Base-by-base conservation (phyloP, 306 rosid species). In the Argentina anserina region DNA sequence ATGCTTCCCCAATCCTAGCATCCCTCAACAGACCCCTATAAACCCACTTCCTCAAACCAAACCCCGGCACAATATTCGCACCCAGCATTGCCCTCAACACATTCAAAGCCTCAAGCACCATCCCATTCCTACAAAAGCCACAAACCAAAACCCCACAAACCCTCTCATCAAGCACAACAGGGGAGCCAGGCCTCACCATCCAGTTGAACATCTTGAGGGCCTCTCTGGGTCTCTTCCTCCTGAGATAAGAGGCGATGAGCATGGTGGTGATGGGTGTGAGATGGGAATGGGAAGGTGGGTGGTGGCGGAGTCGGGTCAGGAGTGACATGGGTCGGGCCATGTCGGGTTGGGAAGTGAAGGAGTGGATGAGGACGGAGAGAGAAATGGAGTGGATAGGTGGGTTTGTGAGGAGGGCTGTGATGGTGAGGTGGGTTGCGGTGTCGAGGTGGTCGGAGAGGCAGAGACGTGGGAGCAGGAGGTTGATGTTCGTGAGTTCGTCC, bases 401-500 rank as follows among this genome's bases (percentile, higher is more conserved):
- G 75, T 83, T 68, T 12, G 84, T 26, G 77, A 85, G 83, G 62
- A 89, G 85, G 37, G 87, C 83, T 15, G 87, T 63, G 74, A 72
- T 42, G 23, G 85, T 69, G 63, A 89, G 88, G 58, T 74, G 72
- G 68, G 86, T 68, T 4, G 96, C 92, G 1, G 85, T 82, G 55
- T 83, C 59, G 33, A 83, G 84, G 71, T 85, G 81, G 85, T 72
- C 43, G 10, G 82, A 74, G 79, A 78, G 79, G 77, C 85, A 85
- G 70, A 87, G 96, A 70, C 89, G 89, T 14, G 96, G 96, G 65
- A 89, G 76, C 41, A 85, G 87, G 76, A 82, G 82, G 80, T 86
- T 87, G 70, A 82, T 72, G 34, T 73, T 67, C 2, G 79, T 79
- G 14, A 84, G 73, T 3, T 90, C 83, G 18, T 76, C 76, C 0